Percentiles rank a stretch among this genome's conserved stretches.
Evolutionary conservation across 345 rosid species (phyloP).

Genomic region (Eucalyptus polyanthemos): DNA sequence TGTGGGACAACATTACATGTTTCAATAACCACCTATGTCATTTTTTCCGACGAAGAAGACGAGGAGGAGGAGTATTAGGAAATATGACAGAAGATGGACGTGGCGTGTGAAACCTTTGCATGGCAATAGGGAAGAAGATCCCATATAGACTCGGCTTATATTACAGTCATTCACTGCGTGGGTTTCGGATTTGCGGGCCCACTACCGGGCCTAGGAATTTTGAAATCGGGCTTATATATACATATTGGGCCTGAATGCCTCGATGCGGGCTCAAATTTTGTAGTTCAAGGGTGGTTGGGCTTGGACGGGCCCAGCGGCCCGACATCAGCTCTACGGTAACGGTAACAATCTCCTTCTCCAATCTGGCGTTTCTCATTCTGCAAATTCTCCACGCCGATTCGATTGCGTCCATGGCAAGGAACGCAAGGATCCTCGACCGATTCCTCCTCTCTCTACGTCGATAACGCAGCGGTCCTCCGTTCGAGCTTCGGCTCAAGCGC

Average conservation of each 20-base stretch:
- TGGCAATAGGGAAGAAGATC: background rate
- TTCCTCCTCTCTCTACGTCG: background rate
- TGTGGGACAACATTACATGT: accelerated
- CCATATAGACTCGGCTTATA: background rate
- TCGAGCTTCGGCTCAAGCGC: background rate
- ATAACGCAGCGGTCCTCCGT: background rate
- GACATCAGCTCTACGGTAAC: background rate
- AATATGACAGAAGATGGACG: background rate
- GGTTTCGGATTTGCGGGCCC: background rate
- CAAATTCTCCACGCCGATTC: background rate
- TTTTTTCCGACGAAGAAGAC: background rate
- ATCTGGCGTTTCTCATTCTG: background rate
- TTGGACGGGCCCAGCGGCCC: background rate
- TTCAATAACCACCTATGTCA: background rate
- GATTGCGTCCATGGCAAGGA: background rate
- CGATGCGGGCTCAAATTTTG: background rate
- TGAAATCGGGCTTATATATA: background rate
- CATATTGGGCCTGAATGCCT: background rate
- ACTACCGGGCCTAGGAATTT: background rate
- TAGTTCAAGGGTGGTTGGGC: background rate
- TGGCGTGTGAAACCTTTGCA: background rate
- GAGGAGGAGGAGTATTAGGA: background rate
- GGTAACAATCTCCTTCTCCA: background rate
- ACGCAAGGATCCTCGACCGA: background rate
- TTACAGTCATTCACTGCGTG: background rate